Evolutionary conservation across 495 filamentous ascomycete species (phyloP).

Genomic region (Lasiosphaeriaceae sp.): DNA sequence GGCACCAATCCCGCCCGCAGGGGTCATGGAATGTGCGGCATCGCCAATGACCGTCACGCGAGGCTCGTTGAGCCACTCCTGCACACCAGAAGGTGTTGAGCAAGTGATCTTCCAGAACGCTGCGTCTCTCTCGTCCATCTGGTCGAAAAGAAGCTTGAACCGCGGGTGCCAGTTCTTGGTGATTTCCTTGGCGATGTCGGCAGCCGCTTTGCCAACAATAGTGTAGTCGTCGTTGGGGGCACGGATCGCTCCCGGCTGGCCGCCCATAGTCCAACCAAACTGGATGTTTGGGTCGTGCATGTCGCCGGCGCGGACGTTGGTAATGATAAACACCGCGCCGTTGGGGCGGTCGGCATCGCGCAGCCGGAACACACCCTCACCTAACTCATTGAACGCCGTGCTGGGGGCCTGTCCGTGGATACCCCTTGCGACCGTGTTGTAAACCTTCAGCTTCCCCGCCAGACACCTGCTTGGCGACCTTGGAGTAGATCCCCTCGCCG

Average conservation of each 20-base stretch:
- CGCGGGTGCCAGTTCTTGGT: slow-evolving; percentile 47
- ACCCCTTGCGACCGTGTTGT: slow-evolving; percentile 50
- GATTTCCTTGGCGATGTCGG: slow-evolving; percentile 46
- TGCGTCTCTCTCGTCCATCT: slow-evolving; percentile 47
- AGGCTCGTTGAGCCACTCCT: slow-evolving; percentile 45
- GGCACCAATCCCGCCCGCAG: slow-evolving; percentile 56
- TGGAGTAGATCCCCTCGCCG: slow-evolving; percentile 51
- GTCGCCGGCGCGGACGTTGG: slow-evolving; percentile 51
- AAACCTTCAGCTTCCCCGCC: slow-evolving; percentile 46
- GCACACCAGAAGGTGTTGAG: slow-evolving; percentile 46
- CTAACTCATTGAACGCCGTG: slow-evolving; percentile 49
- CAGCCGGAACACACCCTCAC: slow-evolving; percentile 49
- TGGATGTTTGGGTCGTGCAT: slow-evolving; percentile 49
- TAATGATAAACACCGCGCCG: slow-evolving; percentile 46
- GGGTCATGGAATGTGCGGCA: slow-evolving; percentile 59
- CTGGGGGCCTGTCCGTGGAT: slow-evolving; percentile 54
- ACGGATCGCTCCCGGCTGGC: slow-evolving; percentile 46
- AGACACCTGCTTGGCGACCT: slow-evolving; percentile 48
- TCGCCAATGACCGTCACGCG: slow-evolving; percentile 60
- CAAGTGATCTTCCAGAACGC: slow-evolving; percentile 58
- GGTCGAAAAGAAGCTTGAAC: slow-evolving; percentile 46
- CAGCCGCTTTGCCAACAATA: slow-evolving; percentile 46
- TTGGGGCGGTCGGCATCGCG: slow-evolving; percentile 34
- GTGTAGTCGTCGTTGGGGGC: slow-evolving; percentile 49
- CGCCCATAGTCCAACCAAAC: slow-evolving; percentile 56